Percentiles rank a stretch among this genome's conserved stretches.
These are phyloP conservation scores for Dunaliella salina DNA, from an alignment of 163 green algal species.

Conservation along the genomic window DNA sequence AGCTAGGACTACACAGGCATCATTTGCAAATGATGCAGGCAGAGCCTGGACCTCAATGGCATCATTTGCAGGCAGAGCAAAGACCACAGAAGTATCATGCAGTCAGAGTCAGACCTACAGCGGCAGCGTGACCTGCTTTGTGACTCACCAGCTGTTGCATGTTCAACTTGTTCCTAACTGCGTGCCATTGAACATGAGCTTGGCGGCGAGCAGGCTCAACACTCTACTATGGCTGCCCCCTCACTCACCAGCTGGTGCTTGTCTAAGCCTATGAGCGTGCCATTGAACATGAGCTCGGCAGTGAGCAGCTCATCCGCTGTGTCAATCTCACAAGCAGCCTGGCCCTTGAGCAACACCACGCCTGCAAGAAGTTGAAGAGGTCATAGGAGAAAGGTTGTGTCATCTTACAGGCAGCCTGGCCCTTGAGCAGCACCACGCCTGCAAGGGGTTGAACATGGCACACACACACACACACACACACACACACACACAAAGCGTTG, in stretches of 20 bases:
- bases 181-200: too few relatives aligned
- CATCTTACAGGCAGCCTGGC: slow-evolving; percentile 75
- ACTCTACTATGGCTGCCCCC: too few relatives aligned
- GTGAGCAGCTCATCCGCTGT: slow-evolving; percentile 89
- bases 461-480: background rate
- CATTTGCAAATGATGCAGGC: too few relatives aligned
- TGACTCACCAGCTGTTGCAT: too few relatives aligned
- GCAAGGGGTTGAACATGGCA: slow-evolving; percentile 20
- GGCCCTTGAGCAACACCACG: slow-evolving; percentile 73
- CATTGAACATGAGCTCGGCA: slow-evolving; percentile 89
- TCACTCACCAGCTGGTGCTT: slow-evolving; percentile 64
- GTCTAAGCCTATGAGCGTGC: slow-evolving; percentile 61
- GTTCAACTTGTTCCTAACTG: too few relatives aligned
- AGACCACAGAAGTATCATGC: too few relatives aligned
- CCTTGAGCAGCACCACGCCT: slow-evolving; percentile 76
- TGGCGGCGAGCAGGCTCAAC: too few relatives aligned
- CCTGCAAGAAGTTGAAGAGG: slow-evolving; percentile 39
- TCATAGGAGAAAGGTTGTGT: slow-evolving; percentile 40
- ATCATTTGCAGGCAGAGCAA: too few relatives aligned
- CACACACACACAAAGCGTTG: slow-evolving; percentile 40
- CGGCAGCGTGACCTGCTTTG: too few relatives aligned
- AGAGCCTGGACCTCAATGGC: too few relatives aligned
- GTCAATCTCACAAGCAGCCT: slow-evolving; percentile 80
- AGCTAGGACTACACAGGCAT: too few relatives aligned
- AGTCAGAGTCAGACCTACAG: too few relatives aligned